phyloP scores from a whole-genome alignment of 208 protist species.

The Wallacemonas sp. region DNA sequence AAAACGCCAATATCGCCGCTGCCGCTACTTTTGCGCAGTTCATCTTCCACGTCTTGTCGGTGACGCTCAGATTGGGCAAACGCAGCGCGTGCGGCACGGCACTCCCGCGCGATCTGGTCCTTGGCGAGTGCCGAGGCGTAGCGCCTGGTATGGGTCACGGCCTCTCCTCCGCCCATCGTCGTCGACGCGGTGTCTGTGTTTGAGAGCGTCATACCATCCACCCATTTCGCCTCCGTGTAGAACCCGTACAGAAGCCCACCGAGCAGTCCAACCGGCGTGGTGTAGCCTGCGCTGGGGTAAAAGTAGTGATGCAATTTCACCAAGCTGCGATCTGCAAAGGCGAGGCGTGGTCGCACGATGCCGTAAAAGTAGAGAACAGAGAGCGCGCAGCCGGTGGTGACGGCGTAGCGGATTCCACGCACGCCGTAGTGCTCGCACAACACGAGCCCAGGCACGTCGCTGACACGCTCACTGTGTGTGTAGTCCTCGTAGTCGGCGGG shows the following conservation, averaged over 20 bases:
- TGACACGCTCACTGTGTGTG: slow-evolving; percentile 23
- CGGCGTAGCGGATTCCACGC: slow-evolving; percentile 48
- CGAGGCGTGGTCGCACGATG: slow-evolving; percentile 55
- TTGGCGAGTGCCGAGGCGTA: neutral
- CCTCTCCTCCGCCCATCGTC: too few species aligned
- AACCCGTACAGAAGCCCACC: slow-evolving; percentile 41
- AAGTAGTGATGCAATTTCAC: slow-evolving; percentile 76
- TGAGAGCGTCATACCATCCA: slow-evolving; percentile 24
- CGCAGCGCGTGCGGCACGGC: neutral
- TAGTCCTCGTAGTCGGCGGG: slow-evolving; percentile 63
- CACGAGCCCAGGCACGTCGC: slow-evolving; percentile 34
- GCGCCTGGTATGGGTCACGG: neutral
- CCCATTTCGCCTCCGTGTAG: slow-evolving; percentile 24
- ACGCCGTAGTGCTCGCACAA: slow-evolving; percentile 58
- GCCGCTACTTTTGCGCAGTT: neutral
- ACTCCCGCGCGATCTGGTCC: neutral
- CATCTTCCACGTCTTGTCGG: neutral
- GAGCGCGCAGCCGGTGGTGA: slow-evolving; percentile 47
- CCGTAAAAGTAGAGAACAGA: slow-evolving; percentile 65
- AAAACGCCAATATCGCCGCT: neutral
- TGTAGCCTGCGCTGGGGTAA: slow-evolving; percentile 77
- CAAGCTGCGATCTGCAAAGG: slow-evolving; percentile 61
- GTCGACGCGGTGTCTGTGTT: neutral
- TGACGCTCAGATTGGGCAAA: neutral
- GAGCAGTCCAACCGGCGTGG: slow-evolving; percentile 44